These are phyloP conservation scores for Microbotryum silenes-acaulis DNA, from an alignment of 1,284 basidiomycete genomes.

Conservation along the genomic window DNA sequence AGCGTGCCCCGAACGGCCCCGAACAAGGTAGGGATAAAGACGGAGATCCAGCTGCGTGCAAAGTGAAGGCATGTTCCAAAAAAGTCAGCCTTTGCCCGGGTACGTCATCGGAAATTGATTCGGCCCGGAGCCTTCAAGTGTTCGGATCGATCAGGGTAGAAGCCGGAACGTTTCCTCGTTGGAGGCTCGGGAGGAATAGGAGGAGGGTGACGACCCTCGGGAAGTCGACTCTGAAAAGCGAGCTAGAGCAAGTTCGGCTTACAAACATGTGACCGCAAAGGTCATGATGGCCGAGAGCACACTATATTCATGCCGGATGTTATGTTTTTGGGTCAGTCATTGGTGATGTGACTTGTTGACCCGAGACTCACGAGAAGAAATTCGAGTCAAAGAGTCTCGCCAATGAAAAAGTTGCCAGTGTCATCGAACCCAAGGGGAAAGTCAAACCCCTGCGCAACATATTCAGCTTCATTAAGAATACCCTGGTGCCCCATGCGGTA, in stretches of 20 bases:
- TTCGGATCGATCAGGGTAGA: too few species aligned
- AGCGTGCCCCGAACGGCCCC: conserved; percentile 31
- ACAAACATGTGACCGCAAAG: conserved; percentile 10
- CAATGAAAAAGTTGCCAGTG: conserved; percentile 34
- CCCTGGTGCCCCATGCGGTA: background rate
- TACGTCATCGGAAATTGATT: too few species aligned
- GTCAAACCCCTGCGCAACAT: conserved; percentile 12
- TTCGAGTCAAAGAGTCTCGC: conserved; percentile 30
- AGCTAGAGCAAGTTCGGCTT: too few species aligned
- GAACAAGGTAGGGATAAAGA: conserved; percentile 28
- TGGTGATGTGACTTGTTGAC: background rate
- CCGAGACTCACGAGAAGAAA: conserved; percentile 32
- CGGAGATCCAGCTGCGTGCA: conserved; percentile 11
- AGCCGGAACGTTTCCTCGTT: too few species aligned
- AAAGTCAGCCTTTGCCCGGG: too few species aligned
- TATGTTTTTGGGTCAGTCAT: conserved; percentile 6
- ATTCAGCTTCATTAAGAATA: conserved; percentile 4
- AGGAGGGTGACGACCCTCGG: conserved; percentile 1
- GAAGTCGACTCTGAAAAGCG: too few species aligned
- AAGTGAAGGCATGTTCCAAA: too few species aligned
- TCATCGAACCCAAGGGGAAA: conserved; percentile 34
- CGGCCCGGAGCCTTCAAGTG: too few species aligned
- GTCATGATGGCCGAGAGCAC: conserved; percentile 29
- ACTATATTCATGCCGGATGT: conserved; percentile 15
- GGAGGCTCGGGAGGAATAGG: too few species aligned